phyloP scores from a whole-genome alignment of 805 yeast species.

The Pichia cabralensis region DNA sequence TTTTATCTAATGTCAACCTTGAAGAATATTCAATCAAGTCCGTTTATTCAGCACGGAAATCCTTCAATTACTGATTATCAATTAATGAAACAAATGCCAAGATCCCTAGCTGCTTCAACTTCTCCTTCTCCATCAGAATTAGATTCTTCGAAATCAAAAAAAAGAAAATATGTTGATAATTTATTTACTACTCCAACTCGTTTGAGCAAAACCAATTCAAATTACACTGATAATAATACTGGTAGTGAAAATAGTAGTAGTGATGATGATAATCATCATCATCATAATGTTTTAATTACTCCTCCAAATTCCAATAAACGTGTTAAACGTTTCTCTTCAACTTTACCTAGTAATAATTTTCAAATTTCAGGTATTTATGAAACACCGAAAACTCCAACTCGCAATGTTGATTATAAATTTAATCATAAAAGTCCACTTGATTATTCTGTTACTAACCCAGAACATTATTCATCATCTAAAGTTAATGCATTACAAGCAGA shows the following conservation, averaged over 20 bases:
- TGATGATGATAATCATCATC: too few species aligned
- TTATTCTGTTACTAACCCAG: slow-evolving; percentile 13
- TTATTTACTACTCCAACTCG: slow-evolving; percentile 1
- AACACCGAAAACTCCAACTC: slow-evolving; percentile 18
- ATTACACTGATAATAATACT: too few species aligned
- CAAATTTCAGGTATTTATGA: slow-evolving; percentile 1
- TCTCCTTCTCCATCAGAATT: background rate
- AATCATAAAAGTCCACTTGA: background rate
- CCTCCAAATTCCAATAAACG: slow-evolving; percentile 18
- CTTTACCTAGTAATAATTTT: background rate
- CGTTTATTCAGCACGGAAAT: too few species aligned
- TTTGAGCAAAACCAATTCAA: background rate
- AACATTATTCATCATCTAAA: slow-evolving; percentile 4
- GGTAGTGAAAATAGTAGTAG: too few species aligned
- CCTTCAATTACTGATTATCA: too few species aligned
- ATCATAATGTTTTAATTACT: too few species aligned
- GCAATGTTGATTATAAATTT: slow-evolving; percentile 1
- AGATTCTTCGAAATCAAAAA: too few species aligned
- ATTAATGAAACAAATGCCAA: slow-evolving; percentile 8
- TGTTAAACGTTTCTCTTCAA: too few species aligned
- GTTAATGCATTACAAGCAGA: slow-evolving; percentile 7
- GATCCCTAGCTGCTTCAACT: slow-evolving; percentile 1
- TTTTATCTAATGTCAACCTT: too few species aligned
- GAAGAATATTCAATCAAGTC: too few species aligned
- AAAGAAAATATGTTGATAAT: slow-evolving; percentile 4